Evolutionary conservation across 305 asterid species (phyloP).

Genomic region (Striga hermonthica): DNA sequence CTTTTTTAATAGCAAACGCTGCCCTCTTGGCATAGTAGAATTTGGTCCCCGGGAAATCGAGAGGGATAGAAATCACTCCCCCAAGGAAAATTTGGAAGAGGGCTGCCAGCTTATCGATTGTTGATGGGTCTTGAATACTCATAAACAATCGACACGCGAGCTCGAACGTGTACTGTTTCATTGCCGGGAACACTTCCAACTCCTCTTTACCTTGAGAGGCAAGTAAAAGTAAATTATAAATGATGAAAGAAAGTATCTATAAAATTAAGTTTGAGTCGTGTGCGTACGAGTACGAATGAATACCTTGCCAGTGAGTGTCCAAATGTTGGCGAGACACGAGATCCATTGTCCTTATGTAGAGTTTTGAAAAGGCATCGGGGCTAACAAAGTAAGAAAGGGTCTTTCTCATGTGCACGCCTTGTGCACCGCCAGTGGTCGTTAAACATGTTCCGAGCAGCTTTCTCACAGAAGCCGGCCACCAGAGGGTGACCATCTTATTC

Average conservation of each 20-base stretch:
- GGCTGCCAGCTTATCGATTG: conserved; percentile 42
- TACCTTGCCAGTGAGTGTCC: conserved; percentile 61
- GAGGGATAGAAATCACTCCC: conserved; percentile 47
- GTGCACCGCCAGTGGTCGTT: conserved; percentile 43
- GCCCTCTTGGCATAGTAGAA: conserved; percentile 50
- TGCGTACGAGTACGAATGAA: too few species aligned
- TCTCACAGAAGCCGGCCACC: conserved; percentile 73
- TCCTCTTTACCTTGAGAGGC: conserved; percentile 42
- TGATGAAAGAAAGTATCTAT: too few species aligned
- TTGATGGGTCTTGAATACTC: conserved; percentile 51
- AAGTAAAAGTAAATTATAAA: conserved; percentile 7
- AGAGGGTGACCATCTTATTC: conserved; percentile 47
- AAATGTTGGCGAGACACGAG: conserved; percentile 56
- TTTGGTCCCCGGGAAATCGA: conserved; percentile 55
- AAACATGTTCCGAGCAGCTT: conserved; percentile 54
- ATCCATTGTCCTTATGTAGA: conserved; percentile 59
- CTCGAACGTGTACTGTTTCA: conserved; percentile 52
- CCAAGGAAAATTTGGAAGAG: conserved; percentile 47
- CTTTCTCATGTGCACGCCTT: conserved; percentile 56
- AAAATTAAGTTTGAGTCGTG: too few species aligned
- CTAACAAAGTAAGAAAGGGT: conserved; percentile 49
- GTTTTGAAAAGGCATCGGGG: conserved; percentile 61
- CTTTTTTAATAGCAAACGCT: conserved; percentile 36
- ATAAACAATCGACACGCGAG: conserved; percentile 58
- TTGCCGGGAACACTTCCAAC: conserved; percentile 46